A percentile compares a stretch with the other conserved stretches of the same genome.
Conservation (phyloP, 805 yeast genomes). For the Hanseniaspora guilliermondii region DNA sequence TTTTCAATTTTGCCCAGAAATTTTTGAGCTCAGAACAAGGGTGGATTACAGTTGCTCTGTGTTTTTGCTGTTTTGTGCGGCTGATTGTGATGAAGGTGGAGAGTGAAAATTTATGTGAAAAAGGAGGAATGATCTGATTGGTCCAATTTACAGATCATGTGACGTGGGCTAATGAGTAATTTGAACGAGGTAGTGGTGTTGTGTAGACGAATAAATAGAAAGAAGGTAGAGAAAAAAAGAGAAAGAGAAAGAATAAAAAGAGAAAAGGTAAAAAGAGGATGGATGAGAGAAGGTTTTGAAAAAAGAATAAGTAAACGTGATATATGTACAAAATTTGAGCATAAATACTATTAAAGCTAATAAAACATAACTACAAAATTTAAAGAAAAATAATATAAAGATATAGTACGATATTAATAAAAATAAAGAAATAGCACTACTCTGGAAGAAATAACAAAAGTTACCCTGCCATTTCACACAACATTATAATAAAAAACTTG, state of each 20-base stretch:
- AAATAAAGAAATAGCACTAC: background rate
- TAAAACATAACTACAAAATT: no score
- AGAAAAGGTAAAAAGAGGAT: background rate
- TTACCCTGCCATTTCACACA: background rate
- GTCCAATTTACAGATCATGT: background rate
- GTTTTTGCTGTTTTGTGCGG: background rate
- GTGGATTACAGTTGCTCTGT: background rate
- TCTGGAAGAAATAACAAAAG: background rate
- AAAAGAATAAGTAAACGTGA: no score
- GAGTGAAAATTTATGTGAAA: background rate
- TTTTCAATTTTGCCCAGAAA: background rate
- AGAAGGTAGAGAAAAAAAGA: background rate
- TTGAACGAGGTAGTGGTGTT: background rate
- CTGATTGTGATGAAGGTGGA: background rate
- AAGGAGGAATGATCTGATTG: background rate
- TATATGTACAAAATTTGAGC: no score
- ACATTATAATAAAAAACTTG: background rate
- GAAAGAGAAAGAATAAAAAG: background rate
- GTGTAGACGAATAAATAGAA: background rate
- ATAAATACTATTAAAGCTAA: no score
- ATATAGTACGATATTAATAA: background rate
- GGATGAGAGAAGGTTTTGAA: background rate
- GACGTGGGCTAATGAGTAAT: no score
- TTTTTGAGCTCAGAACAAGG: background rate
- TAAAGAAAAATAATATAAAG: background rate